phyloP scores from a whole-genome alignment of 257 asterid genomes.

The Solanum clarkiae region DNA sequence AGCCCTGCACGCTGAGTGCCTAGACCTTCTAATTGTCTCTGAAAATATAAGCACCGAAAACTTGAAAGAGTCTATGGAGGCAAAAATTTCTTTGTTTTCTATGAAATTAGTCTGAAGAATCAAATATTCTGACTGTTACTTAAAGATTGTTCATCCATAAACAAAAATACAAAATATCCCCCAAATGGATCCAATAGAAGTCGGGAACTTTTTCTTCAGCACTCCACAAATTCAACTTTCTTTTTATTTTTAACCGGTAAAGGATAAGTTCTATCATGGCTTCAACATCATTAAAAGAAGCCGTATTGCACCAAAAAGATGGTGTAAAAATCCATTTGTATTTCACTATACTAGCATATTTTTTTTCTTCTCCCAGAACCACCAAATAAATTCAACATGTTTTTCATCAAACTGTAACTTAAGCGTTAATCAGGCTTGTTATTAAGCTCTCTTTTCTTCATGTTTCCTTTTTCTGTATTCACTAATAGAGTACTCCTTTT shows the following conservation, averaged over 20 bases:
- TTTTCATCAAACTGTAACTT: neutral
- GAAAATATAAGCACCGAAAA: slow-evolving; percentile 14
- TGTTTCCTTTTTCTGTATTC: neutral
- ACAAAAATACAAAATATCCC: neutral
- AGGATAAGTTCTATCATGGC: neutral
- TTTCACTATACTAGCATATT: neutral
- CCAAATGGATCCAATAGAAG: neutral
- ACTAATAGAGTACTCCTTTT: neutral
- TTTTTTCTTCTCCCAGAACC: neutral
- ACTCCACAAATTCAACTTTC: neutral
- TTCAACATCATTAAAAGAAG: neutral
- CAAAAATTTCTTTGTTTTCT: neutral
- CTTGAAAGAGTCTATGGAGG: neutral
- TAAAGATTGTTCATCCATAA: neutral
- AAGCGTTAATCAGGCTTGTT: neutral
- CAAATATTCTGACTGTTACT: neutral
- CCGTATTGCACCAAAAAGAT: neutral
- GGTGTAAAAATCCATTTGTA: neutral
- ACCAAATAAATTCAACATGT: neutral
- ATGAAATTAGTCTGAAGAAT: neutral
- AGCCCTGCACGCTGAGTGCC: slow-evolving; percentile 98
- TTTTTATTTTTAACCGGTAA: neutral
- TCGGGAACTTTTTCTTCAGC: neutral
- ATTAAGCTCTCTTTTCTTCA: neutral
- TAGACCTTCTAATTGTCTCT: slow-evolving; percentile 94